Conservation (phyloP, 768 basidiomycete species). For the Trametes punicea region DNA sequence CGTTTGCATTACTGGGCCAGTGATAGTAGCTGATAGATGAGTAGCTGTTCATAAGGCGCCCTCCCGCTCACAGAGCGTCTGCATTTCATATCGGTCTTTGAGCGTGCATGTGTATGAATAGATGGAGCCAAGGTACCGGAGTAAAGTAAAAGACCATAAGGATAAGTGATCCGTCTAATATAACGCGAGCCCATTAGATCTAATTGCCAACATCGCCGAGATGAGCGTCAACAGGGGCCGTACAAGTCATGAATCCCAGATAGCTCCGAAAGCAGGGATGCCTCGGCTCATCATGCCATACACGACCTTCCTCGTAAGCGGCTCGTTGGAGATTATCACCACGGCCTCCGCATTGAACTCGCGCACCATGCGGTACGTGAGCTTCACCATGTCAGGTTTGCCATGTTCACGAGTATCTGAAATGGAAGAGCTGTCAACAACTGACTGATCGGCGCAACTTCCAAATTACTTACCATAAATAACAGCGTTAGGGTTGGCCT, state of each 20-base stretch:
- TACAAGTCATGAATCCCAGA: slow-evolving; percentile 47
- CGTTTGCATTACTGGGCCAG: too few relatives aligned
- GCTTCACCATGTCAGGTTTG: slow-evolving; percentile 33
- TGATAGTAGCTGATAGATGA: too few relatives aligned
- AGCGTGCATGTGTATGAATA: too few relatives aligned
- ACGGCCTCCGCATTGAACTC: slow-evolving; percentile 42
- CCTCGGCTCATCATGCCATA: slow-evolving; percentile 55
- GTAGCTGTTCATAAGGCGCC: too few relatives aligned
- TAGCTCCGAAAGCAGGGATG: slow-evolving; percentile 54
- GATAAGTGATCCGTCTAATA: neutral
- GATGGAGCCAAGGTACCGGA: neutral
- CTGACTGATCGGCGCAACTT: neutral
- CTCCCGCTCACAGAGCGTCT: too few relatives aligned
- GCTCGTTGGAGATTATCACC: slow-evolving; percentile 55
- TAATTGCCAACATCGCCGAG: neutral
- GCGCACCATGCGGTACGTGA: slow-evolving; percentile 28
- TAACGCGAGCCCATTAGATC: neutral
- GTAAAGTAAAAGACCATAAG: neutral
- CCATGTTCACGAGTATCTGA: slow-evolving; percentile 30
- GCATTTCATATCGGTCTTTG: too few relatives aligned
- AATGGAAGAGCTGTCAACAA: neutral
- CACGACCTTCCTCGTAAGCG: slow-evolving; percentile 44
- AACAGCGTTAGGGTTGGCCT: slow-evolving; percentile 47
- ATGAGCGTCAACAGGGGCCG: neutral
- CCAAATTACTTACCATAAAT: slow-evolving; percentile 45